Percentiles rank a stretch among this genome's conserved stretches.
Evolutionary conservation across 139 green algal species (phyloP).

Genomic region (Diplosphaera chodatii): DNA sequence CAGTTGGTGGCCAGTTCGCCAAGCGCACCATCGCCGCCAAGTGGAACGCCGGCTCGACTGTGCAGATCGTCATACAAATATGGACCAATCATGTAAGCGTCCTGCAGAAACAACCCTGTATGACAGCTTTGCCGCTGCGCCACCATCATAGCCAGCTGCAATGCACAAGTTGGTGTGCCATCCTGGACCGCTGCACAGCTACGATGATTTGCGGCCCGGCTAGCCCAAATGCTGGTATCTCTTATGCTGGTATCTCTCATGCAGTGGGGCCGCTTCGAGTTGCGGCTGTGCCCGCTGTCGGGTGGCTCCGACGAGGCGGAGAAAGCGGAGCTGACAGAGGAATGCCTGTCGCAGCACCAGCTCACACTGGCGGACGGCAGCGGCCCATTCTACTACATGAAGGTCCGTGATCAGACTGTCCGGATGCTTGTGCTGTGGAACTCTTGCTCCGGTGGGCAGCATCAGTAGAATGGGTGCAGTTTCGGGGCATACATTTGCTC

Average conservation of each 20-base stretch:
- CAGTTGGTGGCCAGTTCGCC: background rate
- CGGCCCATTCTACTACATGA: background rate
- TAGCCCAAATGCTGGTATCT: no score
- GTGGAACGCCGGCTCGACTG: background rate
- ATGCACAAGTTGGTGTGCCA: no score
- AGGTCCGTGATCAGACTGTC: background rate
- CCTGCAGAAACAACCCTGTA: no score
- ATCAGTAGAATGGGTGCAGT: no score
- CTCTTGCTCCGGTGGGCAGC: no score
- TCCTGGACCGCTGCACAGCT: no score
- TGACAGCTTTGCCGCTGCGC: no score
- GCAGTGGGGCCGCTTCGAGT: background rate
- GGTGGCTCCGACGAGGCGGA: background rate
- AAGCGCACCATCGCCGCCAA: background rate
- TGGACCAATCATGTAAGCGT: background rate
- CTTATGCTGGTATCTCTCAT: no score
- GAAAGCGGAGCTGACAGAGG: background rate
- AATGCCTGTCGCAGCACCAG: background rate
- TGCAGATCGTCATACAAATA: background rate
- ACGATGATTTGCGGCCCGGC: no score
- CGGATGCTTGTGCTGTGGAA: no score
- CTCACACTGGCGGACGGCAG: background rate
- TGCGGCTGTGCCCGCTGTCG: background rate
- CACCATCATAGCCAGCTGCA: no score
- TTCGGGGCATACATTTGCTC: no score